phyloP scores from a whole-genome alignment of 768 basidiomycete species.

The Rhizopogon vulgaris region DNA sequence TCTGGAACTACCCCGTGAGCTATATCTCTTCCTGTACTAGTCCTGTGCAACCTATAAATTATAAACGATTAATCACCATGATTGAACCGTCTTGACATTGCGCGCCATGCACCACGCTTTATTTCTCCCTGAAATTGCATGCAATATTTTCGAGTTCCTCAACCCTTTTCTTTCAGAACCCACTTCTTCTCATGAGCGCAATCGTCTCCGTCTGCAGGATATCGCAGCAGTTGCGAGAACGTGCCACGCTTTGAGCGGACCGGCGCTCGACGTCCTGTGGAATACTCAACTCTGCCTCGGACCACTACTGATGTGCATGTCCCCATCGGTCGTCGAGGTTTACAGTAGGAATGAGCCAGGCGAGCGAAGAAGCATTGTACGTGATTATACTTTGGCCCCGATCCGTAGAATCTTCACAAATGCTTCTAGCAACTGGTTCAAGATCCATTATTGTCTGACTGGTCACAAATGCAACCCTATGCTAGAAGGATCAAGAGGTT shows the following conservation, averaged over 20 bases:
- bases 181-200: not conserved
- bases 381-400: not conserved
- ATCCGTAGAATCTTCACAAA: not conserved
- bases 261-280: constrained; percentile 4
- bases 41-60: too few relatives aligned
- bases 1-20: too few relatives aligned
- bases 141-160: not conserved
- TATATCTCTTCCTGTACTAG: too few relatives aligned
- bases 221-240: constrained; percentile 2
- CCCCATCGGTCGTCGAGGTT: not conserved
- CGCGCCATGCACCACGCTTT: not conserved
- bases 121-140: not conserved
- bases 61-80: too few relatives aligned
- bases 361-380: not conserved
- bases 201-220: not conserved
- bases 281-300: constrained; percentile 1
- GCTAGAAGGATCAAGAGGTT: not conserved
- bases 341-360: not conserved
- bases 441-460: not conserved
- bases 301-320: not conserved
- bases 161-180: not conserved
- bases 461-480: not conserved
- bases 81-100: too few relatives aligned
- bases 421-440: not conserved
- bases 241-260: constrained; percentile 1